Evolutionary conservation across 306 rosid genomes (phyloP), one percentile per base, ranked within the genome.

Genomic region (Styphnolobium japonicum): DNA sequence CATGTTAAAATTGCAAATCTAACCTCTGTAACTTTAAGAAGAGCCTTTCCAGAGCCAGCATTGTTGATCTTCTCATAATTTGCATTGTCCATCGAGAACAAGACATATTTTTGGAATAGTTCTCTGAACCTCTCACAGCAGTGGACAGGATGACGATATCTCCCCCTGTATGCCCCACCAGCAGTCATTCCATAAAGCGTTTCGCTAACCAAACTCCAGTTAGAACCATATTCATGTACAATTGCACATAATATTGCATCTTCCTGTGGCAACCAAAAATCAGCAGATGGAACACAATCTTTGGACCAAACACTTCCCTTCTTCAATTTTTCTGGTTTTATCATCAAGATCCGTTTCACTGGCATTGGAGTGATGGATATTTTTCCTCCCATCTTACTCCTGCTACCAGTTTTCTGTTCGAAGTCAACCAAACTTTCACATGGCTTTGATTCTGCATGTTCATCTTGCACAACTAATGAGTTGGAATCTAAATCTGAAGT

Each of bases 51-150:
- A 65, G 97, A 95, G 53, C 96, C 87, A 34, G 88, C 16, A 83
- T 68, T 88, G 88, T 79, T 85, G 83, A 61, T 78, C 83, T 93
- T 95, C 70, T 95, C 99, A 71, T 78, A 77, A 83, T 87, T 93
- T 60, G 90, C 83, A 83, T 86, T 85, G 74, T 95, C 97, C 12
- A 90, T 70, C 0, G 87, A 73, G 51, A 87, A 85, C 81, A 93
- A 78, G 49, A 95, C 86, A 84, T 91, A 87, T 69, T 81, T 91
- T 76, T 95, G 98, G 77, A 95, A 81, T 60, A 95, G 91, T 77
- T 95, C 99, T 78, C 99, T 85, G 75, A 85, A 95, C 78, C 99
- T 91, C 89, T 95, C 99, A 79, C 99, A 92, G 71, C 98, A 95
- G 89, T 93, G 98, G 71, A 84, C 93, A 25, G 98, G 96, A 92